Conservation (phyloP, 257 asterid species). For the Solanum neorickii region DNA sequence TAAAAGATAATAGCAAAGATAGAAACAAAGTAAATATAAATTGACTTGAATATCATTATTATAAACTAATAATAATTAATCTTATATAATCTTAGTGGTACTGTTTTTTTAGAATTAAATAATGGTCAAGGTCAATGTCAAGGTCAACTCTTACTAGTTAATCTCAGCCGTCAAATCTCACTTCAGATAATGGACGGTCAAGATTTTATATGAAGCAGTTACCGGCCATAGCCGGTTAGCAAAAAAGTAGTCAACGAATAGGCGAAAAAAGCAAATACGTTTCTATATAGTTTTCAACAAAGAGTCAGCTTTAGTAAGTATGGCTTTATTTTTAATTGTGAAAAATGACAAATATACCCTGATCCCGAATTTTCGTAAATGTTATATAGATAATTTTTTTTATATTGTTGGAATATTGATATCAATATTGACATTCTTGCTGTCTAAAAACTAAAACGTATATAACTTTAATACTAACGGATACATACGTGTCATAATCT, state of each 20-base stretch:
- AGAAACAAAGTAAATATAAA: background rate
- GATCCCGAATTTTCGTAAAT: accelerated
- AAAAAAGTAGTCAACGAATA: background rate
- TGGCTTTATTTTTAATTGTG: background rate
- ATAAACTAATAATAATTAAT: background rate
- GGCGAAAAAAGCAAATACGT: background rate
- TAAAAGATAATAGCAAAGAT: background rate
- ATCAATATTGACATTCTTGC: accelerated
- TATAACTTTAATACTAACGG: no score
- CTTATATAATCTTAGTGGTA: background rate
- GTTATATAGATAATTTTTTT: accelerated
- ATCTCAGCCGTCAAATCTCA: background rate
- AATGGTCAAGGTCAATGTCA: background rate
- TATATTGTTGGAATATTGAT: accelerated
- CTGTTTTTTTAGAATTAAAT: background rate
- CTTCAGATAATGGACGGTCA: background rate
- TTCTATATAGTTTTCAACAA: background rate
- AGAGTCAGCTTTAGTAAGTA: background rate
- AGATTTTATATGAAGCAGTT: background rate
- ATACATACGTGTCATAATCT: no score
- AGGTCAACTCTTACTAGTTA: background rate
- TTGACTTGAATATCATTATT: background rate
- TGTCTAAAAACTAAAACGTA: no score
- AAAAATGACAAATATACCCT: accelerated
- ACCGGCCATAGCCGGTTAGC: background rate